Percentiles rank a stretch among this genome's conserved stretches.
phyloP scores from a whole-genome alignment of 805 yeast genomes.

The Lachancea quebecensis region DNA sequence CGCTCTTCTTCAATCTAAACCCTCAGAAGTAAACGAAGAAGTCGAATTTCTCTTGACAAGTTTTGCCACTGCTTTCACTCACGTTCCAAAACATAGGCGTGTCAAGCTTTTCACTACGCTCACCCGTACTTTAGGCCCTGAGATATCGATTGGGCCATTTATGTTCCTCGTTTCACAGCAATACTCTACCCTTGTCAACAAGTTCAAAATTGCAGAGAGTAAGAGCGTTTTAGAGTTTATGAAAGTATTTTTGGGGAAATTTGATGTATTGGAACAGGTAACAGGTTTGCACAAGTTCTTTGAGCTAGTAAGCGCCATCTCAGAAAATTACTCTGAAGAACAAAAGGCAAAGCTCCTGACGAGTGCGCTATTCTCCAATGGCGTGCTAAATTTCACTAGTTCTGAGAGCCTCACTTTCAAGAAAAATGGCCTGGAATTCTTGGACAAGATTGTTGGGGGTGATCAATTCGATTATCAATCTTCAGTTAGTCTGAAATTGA shows the following conservation, averaged over 20 bases:
- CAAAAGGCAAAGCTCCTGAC: conserved; percentile 36
- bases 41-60: conserved; percentile 79
- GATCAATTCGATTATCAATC: conserved; percentile 26
- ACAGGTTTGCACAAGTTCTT: conserved; percentile 45
- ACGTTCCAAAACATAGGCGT: conserved; percentile 94
- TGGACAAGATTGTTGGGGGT: conserved; percentile 45
- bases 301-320: conserved; percentile 28
- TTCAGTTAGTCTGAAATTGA: conserved; percentile 40
- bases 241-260: conserved; percentile 59
- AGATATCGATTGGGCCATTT: conserved; percentile 60
- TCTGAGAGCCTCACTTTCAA: conserved; percentile 45
- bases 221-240: conserved; percentile 65
- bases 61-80: conserved; percentile 90
- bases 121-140: conserved; percentile 65
- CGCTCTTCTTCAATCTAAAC: conserved; percentile 55
- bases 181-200: conserved; percentile 46
- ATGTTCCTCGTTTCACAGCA: conserved; percentile 78
- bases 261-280: conserved; percentile 62
- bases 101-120: conserved; percentile 76
- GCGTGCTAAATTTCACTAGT: conserved; percentile 44
- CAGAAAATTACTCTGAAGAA: conserved; percentile 41
- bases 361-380: conserved; percentile 58
- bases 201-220: conserved; percentile 60
- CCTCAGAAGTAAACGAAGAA: conserved; percentile 47
- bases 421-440: conserved; percentile 47